A percentile compares a stretch with the other conserved stretches of the same genome.
Conservation (phyloP, 2,329 filamentous ascomycete genomes). For the Botrytis cinerea region DNA sequence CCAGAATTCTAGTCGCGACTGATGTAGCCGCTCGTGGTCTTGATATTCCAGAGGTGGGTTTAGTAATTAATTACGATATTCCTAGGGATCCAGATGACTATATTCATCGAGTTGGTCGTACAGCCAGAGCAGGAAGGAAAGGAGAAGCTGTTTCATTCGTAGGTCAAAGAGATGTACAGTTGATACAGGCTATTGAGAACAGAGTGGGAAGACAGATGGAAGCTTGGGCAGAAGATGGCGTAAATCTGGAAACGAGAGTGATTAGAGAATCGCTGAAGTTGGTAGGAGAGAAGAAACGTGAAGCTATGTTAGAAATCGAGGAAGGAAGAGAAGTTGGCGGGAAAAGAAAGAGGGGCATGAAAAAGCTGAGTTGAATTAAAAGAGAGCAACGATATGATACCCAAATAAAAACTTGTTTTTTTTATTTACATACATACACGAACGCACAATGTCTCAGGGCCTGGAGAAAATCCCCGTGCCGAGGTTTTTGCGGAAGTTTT, state of each 20-base stretch:
- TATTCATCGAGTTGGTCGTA: constrained; percentile 93
- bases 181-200: constrained; percentile 86
- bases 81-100: constrained; percentile 97
- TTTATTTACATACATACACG: neutral
- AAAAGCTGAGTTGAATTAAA: constrained; percentile 46
- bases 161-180: constrained; percentile 87
- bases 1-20: constrained; percentile 88
- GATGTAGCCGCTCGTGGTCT: constrained; percentile 93
- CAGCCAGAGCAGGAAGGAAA: constrained; percentile 82
- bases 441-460: neutral
- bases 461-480: neutral
- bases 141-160: constrained; percentile 87
- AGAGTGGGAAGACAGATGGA: constrained; percentile 80
- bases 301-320: constrained; percentile 87
- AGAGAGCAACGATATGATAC: neutral
- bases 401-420: neutral
- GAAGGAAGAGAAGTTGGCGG: constrained; percentile 88
- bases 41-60: constrained; percentile 86
- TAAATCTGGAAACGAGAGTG: constrained; percentile 90
- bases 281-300: constrained; percentile 91
- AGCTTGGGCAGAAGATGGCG: constrained; percentile 84
- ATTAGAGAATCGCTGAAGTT: constrained; percentile 82
- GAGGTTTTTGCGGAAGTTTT: neutral
- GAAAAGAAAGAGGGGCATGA: constrained; percentile 67
- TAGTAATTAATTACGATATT: constrained; percentile 95